Percentiles rank a stretch among this genome's conserved stretches.
Evolutionary conservation across 768 basidiomycete genomes (phyloP).

Genomic region (Dictyophora rubrovolvata): DNA sequence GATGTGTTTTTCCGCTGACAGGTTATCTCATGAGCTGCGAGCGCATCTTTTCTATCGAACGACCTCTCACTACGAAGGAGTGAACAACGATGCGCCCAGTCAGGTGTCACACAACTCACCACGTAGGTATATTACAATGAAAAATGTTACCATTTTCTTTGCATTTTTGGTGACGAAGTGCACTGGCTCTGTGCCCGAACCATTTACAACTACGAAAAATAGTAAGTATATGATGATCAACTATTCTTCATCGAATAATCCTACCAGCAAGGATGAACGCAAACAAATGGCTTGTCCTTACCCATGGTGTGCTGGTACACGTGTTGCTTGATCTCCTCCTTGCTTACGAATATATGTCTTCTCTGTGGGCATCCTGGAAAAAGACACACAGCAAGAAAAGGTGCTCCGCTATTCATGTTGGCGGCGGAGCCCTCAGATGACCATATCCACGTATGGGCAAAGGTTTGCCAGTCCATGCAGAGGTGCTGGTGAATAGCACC

Average conservation of each 20-base stretch:
- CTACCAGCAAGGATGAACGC: background rate
- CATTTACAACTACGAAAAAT: background rate
- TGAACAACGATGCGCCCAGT: background rate
- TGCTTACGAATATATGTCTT: background rate
- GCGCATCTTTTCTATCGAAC: background rate
- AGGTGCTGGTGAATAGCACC: background rate
- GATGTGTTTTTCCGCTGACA: background rate
- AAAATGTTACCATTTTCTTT: background rate
- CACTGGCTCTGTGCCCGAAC: background rate
- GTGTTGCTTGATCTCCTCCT: background rate
- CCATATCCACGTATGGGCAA: background rate
- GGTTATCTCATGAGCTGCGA: background rate
- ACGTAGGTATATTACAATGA: background rate
- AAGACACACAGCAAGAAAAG: background rate
- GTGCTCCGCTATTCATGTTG: background rate
- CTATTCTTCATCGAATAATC: background rate
- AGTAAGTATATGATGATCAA: background rate
- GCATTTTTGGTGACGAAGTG: background rate
- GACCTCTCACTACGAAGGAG: background rate
- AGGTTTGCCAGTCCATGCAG: background rate
- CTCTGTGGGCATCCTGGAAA: background rate
- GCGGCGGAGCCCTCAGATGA: background rate
- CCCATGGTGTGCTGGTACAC: background rate
- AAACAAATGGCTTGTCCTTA: background rate
- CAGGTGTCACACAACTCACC: background rate